Evolutionary conservation across 73 alveolate genomes (phyloP).

Genomic region (Symbiodinium pilosum): DNA sequence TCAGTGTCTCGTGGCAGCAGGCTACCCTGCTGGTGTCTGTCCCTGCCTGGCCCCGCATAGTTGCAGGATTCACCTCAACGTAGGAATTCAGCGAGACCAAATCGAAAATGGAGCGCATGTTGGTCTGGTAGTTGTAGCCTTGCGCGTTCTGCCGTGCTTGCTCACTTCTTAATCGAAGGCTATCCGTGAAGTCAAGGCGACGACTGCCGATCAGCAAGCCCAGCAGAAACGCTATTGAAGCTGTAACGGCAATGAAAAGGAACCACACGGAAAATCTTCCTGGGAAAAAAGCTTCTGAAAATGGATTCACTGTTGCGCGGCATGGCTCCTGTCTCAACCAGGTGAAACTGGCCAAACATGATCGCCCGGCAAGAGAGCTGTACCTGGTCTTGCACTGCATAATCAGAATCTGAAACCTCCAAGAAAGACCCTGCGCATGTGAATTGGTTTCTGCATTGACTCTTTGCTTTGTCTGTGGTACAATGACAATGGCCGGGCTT

Average conservation of each 20-base stretch:
- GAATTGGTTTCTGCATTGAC: too few relatives aligned
- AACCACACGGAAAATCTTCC: slow-evolving; percentile 80
- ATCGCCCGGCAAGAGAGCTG: slow-evolving; percentile 70
- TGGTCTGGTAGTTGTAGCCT: slow-evolving; percentile 77
- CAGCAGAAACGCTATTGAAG: slow-evolving; percentile 36
- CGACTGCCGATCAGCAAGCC: slow-evolving; percentile 59
- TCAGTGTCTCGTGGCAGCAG: not conserved
- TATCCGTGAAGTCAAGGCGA: not conserved
- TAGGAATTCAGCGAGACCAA: slow-evolving; percentile 63
- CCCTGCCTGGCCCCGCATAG: slow-evolving; percentile 83
- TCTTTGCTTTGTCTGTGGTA: too few relatives aligned
- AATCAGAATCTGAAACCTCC: too few relatives aligned
- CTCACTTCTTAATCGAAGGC: not conserved
- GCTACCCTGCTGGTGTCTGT: not conserved
- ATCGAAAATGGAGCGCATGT: slow-evolving; percentile 68
- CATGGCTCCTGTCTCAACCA: slow-evolving; percentile 51
- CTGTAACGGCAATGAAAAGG: slow-evolving; percentile 58
- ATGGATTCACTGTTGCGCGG: not conserved
- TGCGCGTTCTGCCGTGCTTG: not conserved
- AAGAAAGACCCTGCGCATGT: too few relatives aligned
- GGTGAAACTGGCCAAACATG: slow-evolving; percentile 35
- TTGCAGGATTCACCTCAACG: slow-evolving; percentile 85
- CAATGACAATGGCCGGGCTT: too few relatives aligned
- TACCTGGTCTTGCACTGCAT: slow-evolving; percentile 28
- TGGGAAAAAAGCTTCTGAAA: not conserved